Base-by-base conservation (phyloP, 2,329 filamentous ascomycete species). In the Arthrobotrys iridis region DNA sequence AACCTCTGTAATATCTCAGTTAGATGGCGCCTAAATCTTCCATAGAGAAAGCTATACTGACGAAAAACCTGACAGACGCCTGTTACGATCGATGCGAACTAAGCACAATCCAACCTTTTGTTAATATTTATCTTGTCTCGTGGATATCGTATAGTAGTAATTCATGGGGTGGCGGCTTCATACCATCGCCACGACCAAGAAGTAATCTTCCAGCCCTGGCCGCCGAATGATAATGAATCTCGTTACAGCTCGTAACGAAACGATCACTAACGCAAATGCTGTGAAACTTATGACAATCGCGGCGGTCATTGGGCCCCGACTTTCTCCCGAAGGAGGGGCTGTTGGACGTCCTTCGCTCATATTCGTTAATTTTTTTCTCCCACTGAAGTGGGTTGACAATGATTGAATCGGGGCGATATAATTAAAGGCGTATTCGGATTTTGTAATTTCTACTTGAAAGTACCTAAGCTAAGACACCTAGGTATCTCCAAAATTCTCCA, bases 281-380 rank as follows among this genome's bases (percentile, higher is more conserved):
- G 62, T 74, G 26, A 74, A 74, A 0, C 52, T 74, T 4, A 74
- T 66, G 30, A 74, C 70, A 11, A 74, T 74, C n/a, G 70, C 70
- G 4, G 62, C 57, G 0, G 70, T 74, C 62, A 74, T 66, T 18
- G 70, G 70, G 24, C 70, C 70, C 7, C 43, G 55, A 24, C 15
- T 67, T 24, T 74, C 70, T 18, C 70, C 70, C 10, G 70, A 63
- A 15, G 67, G 67, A 58, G 20, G 45, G 8, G 50, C 22, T 4
- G 11, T 13, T 28, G 67, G 37, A 43, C 33, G 59, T 7, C 28
- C 58, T 26, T 48, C 58, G 15, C 67, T 65, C 67, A 72, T 72
- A 13, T 22, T 48, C 4, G 6, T 2, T 24, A 28, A 50, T 59
- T 24, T 68, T 55, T 10, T 20, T 45, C 13, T 8, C 28, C 20